Conservation (phyloP, 345 rosid genomes). For the Geranium brycei region DNA sequence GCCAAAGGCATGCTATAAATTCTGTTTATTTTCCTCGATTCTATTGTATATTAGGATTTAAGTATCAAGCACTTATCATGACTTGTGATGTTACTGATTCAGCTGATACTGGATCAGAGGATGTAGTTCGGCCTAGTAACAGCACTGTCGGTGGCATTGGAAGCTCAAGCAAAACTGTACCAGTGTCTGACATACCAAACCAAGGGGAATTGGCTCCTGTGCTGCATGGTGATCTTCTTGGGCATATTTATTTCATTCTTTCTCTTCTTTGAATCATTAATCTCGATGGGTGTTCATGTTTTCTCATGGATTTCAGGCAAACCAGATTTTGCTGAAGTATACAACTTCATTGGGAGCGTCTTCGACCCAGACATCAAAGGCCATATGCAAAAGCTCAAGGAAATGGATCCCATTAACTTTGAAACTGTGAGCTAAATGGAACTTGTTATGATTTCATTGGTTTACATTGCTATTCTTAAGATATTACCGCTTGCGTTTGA, state of each 20-base stretch:
- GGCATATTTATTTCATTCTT: constrained; percentile 1
- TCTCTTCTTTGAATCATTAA: constrained; percentile 3
- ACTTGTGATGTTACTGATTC: constrained; percentile 63
- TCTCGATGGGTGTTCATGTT: constrained; percentile 5
- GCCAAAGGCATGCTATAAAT: constrained; percentile 40
- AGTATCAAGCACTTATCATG: constrained; percentile 59
- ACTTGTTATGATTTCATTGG: constrained; percentile 1
- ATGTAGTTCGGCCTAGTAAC: constrained; percentile 32
- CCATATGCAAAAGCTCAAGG: constrained; percentile 77
- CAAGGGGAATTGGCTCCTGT: constrained; percentile 35
- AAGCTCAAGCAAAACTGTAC: constrained; percentile 30
- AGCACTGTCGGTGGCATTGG: constrained; percentile 36
- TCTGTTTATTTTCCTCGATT: constrained; percentile 15
- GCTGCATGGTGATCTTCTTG: constrained; percentile 43
- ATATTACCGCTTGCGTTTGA: background rate
- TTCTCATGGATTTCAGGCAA: constrained; percentile 32
- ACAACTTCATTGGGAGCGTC: constrained; percentile 79
- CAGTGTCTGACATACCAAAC: constrained; percentile 33
- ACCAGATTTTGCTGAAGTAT: constrained; percentile 88
- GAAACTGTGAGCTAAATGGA: constrained; percentile 59
- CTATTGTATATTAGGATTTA: constrained; percentile 10
- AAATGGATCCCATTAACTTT: constrained; percentile 90
- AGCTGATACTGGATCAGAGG: constrained; percentile 88
- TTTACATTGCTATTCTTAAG: background rate
- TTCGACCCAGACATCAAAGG: constrained; percentile 65